phyloP scores from a whole-genome alignment of 352 stramenopile genomes.

The Pythium periplocum region DNA sequence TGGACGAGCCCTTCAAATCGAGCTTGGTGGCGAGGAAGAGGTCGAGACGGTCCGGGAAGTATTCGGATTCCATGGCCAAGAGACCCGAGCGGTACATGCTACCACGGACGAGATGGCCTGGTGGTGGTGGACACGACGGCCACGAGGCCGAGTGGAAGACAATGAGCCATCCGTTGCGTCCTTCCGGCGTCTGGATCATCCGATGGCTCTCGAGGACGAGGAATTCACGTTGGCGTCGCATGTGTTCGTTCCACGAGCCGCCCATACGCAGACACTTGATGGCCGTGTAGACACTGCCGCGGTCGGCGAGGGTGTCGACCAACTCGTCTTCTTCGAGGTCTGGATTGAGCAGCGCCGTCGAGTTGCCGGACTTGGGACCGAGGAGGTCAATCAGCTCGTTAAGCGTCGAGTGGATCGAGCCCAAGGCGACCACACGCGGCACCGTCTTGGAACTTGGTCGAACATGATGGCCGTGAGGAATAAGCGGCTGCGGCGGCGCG shows the following conservation, averaged over 20 bases:
- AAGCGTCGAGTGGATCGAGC: constrained; percentile 1
- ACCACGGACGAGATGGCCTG: constrained; percentile 10
- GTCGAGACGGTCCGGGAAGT: constrained; percentile 6
- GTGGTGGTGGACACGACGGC: constrained; percentile 6
- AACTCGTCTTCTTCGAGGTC: not conserved
- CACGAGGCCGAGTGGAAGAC: constrained; percentile 16
- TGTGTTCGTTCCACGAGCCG: not conserved
- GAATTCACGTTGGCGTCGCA: not conserved
- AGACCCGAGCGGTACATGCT: constrained; percentile 20
- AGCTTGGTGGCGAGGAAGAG: constrained; percentile 13
- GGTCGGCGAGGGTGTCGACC: constrained; percentile 1
- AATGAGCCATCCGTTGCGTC: not conserved
- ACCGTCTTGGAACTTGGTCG: not conserved
- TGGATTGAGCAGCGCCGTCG: not conserved
- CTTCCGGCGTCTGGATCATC: constrained; percentile 1
- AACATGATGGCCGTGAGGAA: too few species aligned
- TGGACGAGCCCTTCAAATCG: constrained; percentile 14
- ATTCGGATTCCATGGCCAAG: constrained; percentile 11
- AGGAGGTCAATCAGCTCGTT: constrained; percentile 2
- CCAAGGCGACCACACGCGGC: constrained; percentile 1
- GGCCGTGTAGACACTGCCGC: not conserved
- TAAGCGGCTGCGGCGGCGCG: too few species aligned
- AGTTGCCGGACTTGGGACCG: not conserved
- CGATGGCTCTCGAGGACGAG: constrained; percentile 1
- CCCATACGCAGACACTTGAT: constrained; percentile 2